Conservation (phyloP, 108 stramenopile genomes). For the Discostella stelligeroides region DNA sequence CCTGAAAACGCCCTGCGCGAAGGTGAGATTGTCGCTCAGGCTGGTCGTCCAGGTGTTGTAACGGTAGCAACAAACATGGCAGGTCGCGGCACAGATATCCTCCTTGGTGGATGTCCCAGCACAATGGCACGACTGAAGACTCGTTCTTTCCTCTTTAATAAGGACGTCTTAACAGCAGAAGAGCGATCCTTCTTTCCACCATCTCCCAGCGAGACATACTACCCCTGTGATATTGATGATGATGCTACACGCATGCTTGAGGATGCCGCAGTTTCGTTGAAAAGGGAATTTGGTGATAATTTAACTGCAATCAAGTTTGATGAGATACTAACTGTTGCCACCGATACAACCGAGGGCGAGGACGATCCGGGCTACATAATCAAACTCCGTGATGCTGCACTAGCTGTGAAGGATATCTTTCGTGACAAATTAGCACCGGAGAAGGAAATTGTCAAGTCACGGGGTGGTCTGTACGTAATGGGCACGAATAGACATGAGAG, state of each 20-base stretch:
- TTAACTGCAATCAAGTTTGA: constrained; percentile 80
- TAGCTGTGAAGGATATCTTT: constrained; percentile 77
- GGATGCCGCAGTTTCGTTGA: constrained; percentile 68
- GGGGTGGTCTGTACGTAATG: constrained; percentile 95
- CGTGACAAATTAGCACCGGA: constrained; percentile 73
- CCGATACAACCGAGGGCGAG: constrained; percentile 88
- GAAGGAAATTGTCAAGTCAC: constrained; percentile 73
- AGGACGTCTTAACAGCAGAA: constrained; percentile 63
- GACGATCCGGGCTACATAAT: constrained; percentile 78
- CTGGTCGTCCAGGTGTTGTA: constrained; percentile 91
- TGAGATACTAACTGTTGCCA: constrained; percentile 88
- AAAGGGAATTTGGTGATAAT: constrained; percentile 61
- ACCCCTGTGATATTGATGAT: constrained; percentile 73
- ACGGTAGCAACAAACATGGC: constrained; percentile 99
- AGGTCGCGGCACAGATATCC: constrained; percentile 95
- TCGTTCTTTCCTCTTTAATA: constrained; percentile 65
- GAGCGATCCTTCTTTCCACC: constrained; percentile 71
- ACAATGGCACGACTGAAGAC: constrained; percentile 88
- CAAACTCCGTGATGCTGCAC: constrained; percentile 79
- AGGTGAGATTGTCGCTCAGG: constrained; percentile 94
- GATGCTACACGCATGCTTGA: constrained; percentile 61
- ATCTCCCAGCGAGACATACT: constrained; percentile 74
- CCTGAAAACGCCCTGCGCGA: constrained; percentile 92
- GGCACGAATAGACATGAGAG: constrained; percentile 96
- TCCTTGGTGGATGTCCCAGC: constrained; percentile 91